Percentiles rank a stretch among this genome's conserved stretches.
Conservation (phyloP, 1,284 basidiomycete genomes). For the Sutorius eximius region DNA sequence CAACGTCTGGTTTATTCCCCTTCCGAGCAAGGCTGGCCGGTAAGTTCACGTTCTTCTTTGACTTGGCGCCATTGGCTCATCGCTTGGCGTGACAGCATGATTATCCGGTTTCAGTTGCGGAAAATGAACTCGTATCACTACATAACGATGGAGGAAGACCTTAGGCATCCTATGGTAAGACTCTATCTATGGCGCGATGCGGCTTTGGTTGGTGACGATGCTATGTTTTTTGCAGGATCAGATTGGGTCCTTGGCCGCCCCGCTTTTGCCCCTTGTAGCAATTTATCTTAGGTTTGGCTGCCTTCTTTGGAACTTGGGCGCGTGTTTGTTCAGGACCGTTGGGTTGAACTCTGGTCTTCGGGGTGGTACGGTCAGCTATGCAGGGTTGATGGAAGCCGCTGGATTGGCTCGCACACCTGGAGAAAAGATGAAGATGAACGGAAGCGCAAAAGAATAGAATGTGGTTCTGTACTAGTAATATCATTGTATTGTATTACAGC, state of each 20-base stretch:
- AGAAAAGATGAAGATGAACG: slow-evolving; percentile 11
- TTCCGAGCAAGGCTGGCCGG: slow-evolving; percentile 22
- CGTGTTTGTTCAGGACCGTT: slow-evolving; percentile 38
- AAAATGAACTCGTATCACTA: slow-evolving; percentile 12
- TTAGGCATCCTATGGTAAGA: slow-evolving; percentile 27
- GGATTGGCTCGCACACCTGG: slow-evolving; percentile 12
- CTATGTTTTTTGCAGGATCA: slow-evolving; percentile 43
- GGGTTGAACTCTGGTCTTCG: slow-evolving; percentile 26
- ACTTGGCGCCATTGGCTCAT: not conserved
- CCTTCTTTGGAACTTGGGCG: slow-evolving; percentile 44
- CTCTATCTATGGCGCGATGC: not conserved
- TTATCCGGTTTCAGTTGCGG: slow-evolving; percentile 23
- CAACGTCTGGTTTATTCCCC: slow-evolving; percentile 27
- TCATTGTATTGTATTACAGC: not conserved
- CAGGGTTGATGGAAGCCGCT: slow-evolving; percentile 25
- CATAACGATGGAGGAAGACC: slow-evolving; percentile 23
- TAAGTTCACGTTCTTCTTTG: not conserved
- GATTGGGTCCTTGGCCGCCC: slow-evolving; percentile 49
- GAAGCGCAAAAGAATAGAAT: slow-evolving; percentile 18
- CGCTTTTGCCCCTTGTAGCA: slow-evolving; percentile 44
- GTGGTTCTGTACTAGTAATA: not conserved
- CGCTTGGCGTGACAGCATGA: slow-evolving; percentile 14
- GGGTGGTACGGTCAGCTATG: slow-evolving; percentile 21
- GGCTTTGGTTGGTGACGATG: not conserved
- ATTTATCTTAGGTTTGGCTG: slow-evolving; percentile 41